A percentile compares a stretch with the other conserved stretches of the same genome.
These are phyloP conservation scores for Boletus barrowsii DNA, from an alignment of 768 basidiomycete species.

Conservation along the genomic window DNA sequence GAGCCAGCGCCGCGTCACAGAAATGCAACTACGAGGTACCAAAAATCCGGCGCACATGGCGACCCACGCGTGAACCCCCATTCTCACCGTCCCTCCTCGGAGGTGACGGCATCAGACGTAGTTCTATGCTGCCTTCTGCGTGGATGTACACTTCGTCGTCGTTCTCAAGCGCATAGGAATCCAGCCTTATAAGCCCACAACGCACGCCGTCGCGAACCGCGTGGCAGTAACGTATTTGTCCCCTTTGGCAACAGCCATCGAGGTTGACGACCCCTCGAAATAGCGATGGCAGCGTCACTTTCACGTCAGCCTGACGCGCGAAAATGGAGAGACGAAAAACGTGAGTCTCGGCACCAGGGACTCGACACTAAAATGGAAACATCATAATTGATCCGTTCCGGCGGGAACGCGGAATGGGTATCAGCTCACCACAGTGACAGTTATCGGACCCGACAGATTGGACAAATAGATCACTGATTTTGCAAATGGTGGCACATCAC, in stretches of 20 bases:
- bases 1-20: conserved; percentile 14
- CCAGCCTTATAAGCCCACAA: conserved; percentile 21
- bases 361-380: conserved; percentile 19
- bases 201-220: conserved; percentile 25
- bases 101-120: conserved; percentile 17
- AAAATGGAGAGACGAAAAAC: conserved; percentile 31
- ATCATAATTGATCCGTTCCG: not conserved
- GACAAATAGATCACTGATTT: conserved; percentile 34
- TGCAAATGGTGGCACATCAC: conserved; percentile 28
- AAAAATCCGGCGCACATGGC: conserved; percentile 31
- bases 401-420: not conserved
- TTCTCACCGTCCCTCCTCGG: conserved; percentile 6
- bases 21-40: conserved; percentile 3
- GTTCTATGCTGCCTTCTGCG: conserved; percentile 22
- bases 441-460: conserved; percentile 25
- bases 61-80: conserved; percentile 22
- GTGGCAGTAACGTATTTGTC: conserved; percentile 19
- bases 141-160: conserved; percentile 32
- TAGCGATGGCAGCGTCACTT: conserved; percentile 24
- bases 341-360: conserved; percentile 25
- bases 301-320: conserved; percentile 28
- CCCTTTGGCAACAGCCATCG: conserved; percentile 7
- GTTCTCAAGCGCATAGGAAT: conserved; percentile 17
- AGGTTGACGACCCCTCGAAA: conserved; percentile 29
- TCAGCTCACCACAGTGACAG: conserved; percentile 25